Evolutionary conservation across 1,284 basidiomycete species (phyloP).

Genomic region (Gymnopus androsaceus): DNA sequence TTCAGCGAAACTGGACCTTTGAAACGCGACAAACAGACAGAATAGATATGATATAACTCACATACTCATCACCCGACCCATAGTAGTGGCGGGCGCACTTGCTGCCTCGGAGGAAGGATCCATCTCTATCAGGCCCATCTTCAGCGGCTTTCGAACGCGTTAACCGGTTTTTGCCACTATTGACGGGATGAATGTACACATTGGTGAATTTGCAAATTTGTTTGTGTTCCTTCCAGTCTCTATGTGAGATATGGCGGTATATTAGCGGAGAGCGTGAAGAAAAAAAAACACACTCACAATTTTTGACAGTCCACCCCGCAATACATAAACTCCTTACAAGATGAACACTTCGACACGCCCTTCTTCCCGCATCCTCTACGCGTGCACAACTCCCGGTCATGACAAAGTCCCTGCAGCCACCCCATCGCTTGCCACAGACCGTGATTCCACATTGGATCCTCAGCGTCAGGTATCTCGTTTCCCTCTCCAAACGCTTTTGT

Average conservation of each 20-base stretch:
- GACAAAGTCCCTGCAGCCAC: not conserved
- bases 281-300: not conserved
- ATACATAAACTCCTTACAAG: conserved; percentile 6
- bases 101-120: not conserved
- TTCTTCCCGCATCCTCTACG: conserved; percentile 1
- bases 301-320: conserved; percentile 5
- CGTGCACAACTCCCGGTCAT: not conserved
- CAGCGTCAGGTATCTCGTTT: not conserved
- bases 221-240: conserved; percentile 11
- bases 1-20: too few relatives aligned
- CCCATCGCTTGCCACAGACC: conserved; percentile 7
- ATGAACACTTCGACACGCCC: not conserved
- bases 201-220: not conserved
- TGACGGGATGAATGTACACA: not conserved
- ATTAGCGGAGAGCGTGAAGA: not conserved
- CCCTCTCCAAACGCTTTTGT: not conserved
- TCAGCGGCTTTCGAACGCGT: not conserved
- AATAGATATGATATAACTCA: not conserved
- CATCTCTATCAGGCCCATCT: not conserved
- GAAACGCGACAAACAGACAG: not conserved
- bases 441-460: conserved; percentile 4
- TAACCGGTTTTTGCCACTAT: not conserved
- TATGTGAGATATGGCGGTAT: not conserved
- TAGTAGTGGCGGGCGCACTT: not conserved
- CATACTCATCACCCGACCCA: not conserved